Percentiles rank a stretch among this genome's conserved stretches.
Evolutionary conservation across 352 stramenopile species (phyloP).

Genomic region (Pythium phragmiticola): DNA sequence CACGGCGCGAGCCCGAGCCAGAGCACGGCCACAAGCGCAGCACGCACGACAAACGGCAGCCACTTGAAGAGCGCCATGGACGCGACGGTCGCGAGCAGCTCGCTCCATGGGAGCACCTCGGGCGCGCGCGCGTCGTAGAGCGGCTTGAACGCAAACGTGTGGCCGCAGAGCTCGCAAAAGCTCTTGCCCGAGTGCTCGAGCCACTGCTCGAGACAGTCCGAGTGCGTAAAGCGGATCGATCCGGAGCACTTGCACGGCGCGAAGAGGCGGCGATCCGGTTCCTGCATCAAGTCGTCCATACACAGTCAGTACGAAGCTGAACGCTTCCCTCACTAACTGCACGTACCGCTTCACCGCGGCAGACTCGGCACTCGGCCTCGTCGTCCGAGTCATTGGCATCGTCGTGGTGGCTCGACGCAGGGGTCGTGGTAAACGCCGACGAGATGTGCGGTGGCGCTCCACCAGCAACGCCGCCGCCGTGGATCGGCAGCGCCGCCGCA

Average conservation of each 20-base stretch:
- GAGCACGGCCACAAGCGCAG: slow-evolving; percentile 68
- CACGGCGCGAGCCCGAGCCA: slow-evolving; percentile 90
- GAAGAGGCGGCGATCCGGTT: slow-evolving; percentile 72
- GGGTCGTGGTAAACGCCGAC: not conserved
- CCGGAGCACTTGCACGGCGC: slow-evolving; percentile 93
- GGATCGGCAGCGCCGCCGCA: not conserved
- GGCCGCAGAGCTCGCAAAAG: slow-evolving; percentile 92
- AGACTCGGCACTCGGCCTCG: slow-evolving; percentile 94
- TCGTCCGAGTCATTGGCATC: slow-evolving; percentile 55
- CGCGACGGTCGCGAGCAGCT: slow-evolving; percentile 85
- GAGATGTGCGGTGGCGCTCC: not conserved
- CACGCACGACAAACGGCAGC: slow-evolving; percentile 83
- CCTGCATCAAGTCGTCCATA: slow-evolving; percentile 27
- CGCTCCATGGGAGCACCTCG: slow-evolving; percentile 80
- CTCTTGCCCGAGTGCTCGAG: slow-evolving; percentile 90
- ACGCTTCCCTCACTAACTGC: no score
- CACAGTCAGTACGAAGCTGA: not conserved
- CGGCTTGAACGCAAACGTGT: slow-evolving; percentile 92
- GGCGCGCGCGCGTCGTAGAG: slow-evolving; percentile 88
- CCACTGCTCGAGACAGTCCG: slow-evolving; percentile 94
- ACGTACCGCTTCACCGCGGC: slow-evolving; percentile 87
- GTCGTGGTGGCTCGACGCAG: not conserved
- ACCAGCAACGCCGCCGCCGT: not conserved
- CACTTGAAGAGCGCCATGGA: slow-evolving; percentile 83
- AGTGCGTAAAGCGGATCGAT: slow-evolving; percentile 93